Percentiles rank a stretch among this genome's conserved stretches.
These are phyloP conservation scores for Coemansia sp. DNA, from an alignment of 192 early-diverging fungal species.

Conservation along the genomic window DNA sequence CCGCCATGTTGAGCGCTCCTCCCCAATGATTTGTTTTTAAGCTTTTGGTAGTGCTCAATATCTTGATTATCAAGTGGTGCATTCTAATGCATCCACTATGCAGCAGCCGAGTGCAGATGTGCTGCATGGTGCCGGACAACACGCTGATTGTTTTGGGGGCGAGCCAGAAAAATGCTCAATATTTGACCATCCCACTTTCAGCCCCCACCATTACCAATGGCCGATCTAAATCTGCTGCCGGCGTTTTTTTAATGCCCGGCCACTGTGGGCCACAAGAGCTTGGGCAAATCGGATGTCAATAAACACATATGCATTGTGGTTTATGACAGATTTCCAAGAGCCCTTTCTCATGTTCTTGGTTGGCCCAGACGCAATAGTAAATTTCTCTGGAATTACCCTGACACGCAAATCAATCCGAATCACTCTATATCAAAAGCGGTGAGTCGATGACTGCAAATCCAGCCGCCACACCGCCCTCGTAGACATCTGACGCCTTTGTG, in stretches of 20 bases:
- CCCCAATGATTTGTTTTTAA: neutral
- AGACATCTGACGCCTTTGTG: constrained; percentile 78
- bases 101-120: neutral
- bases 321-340: neutral
- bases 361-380: neutral
- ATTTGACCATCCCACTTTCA: neutral
- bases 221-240: neutral
- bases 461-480: constrained; percentile 95
- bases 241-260: neutral
- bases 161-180: neutral
- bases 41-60: neutral
- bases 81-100: neutral
- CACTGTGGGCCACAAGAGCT: neutral
- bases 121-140: neutral
- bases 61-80: neutral
- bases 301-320: neutral
- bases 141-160: neutral
- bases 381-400: neutral
- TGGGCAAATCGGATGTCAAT: neutral
- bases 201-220: neutral
- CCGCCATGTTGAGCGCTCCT: neutral
- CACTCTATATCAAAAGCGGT: constrained; percentile 63
- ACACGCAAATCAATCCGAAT: neutral
- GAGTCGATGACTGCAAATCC: constrained; percentile 94
- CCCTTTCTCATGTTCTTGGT: neutral